Evolutionary conservation across 2,329 filamentous ascomycete genomes (phyloP), one percentile per base, ranked within the genome.

Genomic region (Periconia digitata): DNA sequence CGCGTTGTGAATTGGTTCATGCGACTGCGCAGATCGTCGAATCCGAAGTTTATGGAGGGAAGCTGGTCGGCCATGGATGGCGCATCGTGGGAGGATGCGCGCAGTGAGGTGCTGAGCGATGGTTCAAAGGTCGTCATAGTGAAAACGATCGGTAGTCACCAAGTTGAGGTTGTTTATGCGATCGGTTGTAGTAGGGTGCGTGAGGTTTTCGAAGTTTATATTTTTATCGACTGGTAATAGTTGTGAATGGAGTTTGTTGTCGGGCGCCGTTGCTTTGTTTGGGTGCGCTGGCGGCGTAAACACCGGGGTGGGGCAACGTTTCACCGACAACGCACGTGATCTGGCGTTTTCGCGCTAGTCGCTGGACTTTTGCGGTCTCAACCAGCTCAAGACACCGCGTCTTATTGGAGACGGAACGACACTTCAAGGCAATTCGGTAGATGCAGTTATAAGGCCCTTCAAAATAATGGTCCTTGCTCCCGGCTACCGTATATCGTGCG

Each of bases 1-100:
- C 85, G 87, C 8, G 84, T 81, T 0, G 89, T 96, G 70, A 99
- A 99, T 55, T 89, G 90, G 45, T 86, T 82, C 94, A 99, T 97
- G 73, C 91, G 89, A 64, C 92, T 90, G 73, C 92, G 92, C 67
- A 99, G 75, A 60, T 96, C 90, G 62, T 97, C 92, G 72, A 97
- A 97, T 49, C 91, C 91, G 71, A 99, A 97, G 73, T 96, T 91
- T 72, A 95, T 89, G 69, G 82, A 89, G 29, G 94, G 94, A 8
- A 99, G 83, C 42, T 84, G 84, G 69, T 91, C 87, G 36, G 85
- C 86, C 75, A 89, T 84, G 6, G 85, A 88, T 13, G 84, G 81
- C 36, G 78, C 82, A 40, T 77, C 75, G 35, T 83, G 77, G 29
- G 81, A 77, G 54, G 82, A 74, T 15, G 82, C 80, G 56, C 81